Conservation (phyloP, 305 asterid species). For the Fraxinus dipetala region DNA sequence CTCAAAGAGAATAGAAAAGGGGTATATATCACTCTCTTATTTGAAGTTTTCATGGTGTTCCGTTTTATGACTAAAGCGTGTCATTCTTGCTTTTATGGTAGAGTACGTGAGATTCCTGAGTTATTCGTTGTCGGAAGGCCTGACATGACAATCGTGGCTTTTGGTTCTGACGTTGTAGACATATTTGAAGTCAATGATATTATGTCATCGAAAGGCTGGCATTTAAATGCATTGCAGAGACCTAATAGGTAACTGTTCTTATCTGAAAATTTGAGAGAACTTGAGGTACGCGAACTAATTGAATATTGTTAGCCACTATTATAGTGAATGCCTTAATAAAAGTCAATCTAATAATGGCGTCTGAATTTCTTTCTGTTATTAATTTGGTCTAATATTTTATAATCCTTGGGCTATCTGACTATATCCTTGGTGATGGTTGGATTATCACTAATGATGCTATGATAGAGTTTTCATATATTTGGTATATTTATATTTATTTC, state of each 20-base stretch:
- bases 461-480: not conserved
- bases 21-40: constrained; percentile 37
- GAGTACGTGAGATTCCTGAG: constrained; percentile 70
- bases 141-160: constrained; percentile 94
- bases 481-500: not conserved
- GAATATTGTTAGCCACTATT: not conserved
- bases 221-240: constrained; percentile 91
- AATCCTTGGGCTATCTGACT: not conserved
- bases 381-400: not conserved
- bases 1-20: constrained; percentile 81
- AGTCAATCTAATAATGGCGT: not conserved
- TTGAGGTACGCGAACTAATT: not conserved
- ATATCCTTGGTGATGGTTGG: not conserved
- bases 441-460: not conserved
- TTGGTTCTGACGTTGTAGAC: constrained; percentile 74
- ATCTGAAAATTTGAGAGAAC: not conserved
- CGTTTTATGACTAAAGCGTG: not conserved
- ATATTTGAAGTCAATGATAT: constrained; percentile 90
- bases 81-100: constrained; percentile 26
- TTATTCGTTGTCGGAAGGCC: constrained; percentile 79
- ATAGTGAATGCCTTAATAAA: not conserved
- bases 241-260: constrained; percentile 68
- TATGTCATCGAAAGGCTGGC: constrained; percentile 95
- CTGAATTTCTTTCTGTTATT: not conserved
- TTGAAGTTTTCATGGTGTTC: not conserved